Evolutionary conservation across 2,329 filamentous ascomycete genomes (phyloP).

Genomic region (Diaporthe amygdali): DNA sequence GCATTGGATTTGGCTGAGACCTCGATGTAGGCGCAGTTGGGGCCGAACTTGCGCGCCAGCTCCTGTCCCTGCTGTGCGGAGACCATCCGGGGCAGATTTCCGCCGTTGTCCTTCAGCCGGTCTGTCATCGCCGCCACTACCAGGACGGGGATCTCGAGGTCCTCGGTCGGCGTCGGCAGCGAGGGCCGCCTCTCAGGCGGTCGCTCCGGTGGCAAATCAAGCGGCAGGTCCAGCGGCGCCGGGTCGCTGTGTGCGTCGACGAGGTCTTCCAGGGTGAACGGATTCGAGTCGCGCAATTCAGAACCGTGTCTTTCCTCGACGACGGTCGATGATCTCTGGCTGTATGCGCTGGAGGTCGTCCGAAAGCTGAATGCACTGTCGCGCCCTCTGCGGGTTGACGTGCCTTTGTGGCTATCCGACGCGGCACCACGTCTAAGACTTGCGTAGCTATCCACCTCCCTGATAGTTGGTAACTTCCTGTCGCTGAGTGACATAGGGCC

Average conservation of each 20-base stretch:
- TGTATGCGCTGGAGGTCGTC: constrained; percentile 11
- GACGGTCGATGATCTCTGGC: constrained; percentile 3
- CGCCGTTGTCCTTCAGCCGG: constrained; percentile 8
- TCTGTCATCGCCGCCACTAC: constrained; percentile 18
- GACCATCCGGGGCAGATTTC: constrained; percentile 11
- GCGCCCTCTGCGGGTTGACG: neutral
- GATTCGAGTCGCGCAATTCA: neutral
- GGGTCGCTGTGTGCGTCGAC: neutral
- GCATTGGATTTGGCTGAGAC: constrained; percentile 18
- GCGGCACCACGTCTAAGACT: neutral
- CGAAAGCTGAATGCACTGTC: constrained; percentile 2
- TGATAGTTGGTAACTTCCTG: constrained; percentile 9
- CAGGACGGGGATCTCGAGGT: constrained; percentile 8
- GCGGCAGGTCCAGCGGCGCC: neutral
- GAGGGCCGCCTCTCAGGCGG: neutral
- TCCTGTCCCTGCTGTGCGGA: neutral
- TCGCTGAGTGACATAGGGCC: neutral
- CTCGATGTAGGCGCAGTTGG: constrained; percentile 18
- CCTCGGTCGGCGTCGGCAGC: neutral
- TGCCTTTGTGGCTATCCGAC: neutral
- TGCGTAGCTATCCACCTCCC: constrained; percentile 7
- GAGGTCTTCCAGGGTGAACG: neutral
- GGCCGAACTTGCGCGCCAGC: constrained; percentile 18
- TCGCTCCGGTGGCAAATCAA: neutral
- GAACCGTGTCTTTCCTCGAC: neutral